Evolutionary conservation across 2,329 filamentous ascomycete species (phyloP), one percentile per base, ranked within the genome.

Genomic region (Thielaviopsis ethacetica): DNA sequence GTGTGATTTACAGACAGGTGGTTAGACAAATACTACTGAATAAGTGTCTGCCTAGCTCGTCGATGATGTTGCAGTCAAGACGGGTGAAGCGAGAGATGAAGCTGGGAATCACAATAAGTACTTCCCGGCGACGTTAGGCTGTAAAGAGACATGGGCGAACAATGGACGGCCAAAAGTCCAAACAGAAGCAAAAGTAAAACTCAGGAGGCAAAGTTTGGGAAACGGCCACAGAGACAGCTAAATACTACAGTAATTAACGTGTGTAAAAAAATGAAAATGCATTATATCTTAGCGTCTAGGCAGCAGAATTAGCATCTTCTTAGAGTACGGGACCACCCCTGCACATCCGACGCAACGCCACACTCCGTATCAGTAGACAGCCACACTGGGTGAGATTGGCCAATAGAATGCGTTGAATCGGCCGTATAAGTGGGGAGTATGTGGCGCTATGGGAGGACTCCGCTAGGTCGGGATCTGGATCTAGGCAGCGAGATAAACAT

Each of bases 401-500:
- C 38, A 44, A 44, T 44, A 13, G 17, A 3, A 13, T 17, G 38
- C 38, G 17, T 15, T 15, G n/a, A 44, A n/a, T 7, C 38, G 5
- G 2, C 7, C 34, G 34, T 41, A 44, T n/a, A 44, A 44, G 38
- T 44, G 38, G 38, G 7, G 38, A 44, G 12, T 4, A 34, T 6
- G 38, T 44, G 38, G 38, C 38, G 38, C 38, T n/a, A 44, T 15
- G 3, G 13, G 13, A 44, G 38, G 13, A 44, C 38, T 27, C 26
- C 26, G 9, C n/a, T 7, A 10, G 21, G 21, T 1, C 24, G 24
- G 53, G 22, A 55, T 49, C 13, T 56, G 53, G 22, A 55, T 49
- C 13, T 56, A 56, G 54, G 54, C 54, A 56, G 38, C 54, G 41
- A 56, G 54, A 56, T 56, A 56, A 56, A 56, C 13, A 27, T 19